phyloP scores from a whole-genome alignment of 176 grass and related monocot genomes.

The Triticum timopheevii region DNA sequence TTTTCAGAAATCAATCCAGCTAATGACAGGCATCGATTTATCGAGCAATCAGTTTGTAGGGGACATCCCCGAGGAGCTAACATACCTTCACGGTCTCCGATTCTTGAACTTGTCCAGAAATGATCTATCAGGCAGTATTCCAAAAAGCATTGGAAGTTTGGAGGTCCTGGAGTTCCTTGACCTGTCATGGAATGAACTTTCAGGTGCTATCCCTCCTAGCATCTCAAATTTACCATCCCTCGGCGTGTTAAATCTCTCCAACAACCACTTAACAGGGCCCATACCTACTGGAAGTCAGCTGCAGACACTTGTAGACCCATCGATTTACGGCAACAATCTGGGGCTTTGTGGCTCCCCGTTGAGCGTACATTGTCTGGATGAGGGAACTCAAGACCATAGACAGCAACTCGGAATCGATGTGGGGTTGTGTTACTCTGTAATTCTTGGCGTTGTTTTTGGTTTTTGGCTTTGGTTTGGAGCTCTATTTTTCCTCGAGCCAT shows the following conservation, averaged over 20 bases:
- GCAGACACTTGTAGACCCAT: conserved; percentile 4
- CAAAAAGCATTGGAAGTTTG: conserved; percentile 8
- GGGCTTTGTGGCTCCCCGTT: conserved; percentile 22
- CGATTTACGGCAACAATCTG: conserved; percentile 23
- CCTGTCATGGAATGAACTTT: too few relatives aligned
- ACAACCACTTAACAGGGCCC: conserved; percentile 10
- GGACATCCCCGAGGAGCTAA: not conserved
- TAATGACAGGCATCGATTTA: conserved; percentile 24
- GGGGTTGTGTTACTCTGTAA: too few relatives aligned
- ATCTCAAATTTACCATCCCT: not conserved
- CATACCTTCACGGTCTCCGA: conserved; percentile 7
- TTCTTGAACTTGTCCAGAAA: conserved; percentile 24
- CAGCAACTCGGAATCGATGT: too few relatives aligned
- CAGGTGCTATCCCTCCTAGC: not conserved
- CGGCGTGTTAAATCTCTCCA: conserved; percentile 7
- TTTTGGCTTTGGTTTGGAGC: too few relatives aligned
- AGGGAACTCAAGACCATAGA: too few relatives aligned
- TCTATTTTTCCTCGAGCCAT: too few relatives aligned
- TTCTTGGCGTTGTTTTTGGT: too few relatives aligned
- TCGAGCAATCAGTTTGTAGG: conserved; percentile 1
- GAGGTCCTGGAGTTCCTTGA: conserved; percentile 2
- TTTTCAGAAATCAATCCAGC: not conserved
- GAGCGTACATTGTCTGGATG: not conserved
- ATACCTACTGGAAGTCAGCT: conserved; percentile 24
- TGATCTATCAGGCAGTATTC: not conserved